Conservation (phyloP, 257 asterid genomes). For the Handroanthus guayacan region DNA sequence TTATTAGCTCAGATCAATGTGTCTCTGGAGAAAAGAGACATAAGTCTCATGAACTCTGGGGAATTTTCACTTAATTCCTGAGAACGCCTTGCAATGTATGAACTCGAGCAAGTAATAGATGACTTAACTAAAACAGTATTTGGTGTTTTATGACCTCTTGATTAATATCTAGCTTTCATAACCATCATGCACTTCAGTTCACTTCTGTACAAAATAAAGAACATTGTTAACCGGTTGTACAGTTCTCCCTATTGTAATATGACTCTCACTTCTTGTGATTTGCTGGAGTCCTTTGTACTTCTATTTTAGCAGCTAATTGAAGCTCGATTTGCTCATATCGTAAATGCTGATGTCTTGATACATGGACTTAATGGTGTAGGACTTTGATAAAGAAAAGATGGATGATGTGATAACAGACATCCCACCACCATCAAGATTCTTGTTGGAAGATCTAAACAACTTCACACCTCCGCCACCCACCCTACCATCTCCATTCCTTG, state of each 20-base stretch:
- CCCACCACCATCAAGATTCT: constrained; percentile 95
- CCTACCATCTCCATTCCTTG: constrained; percentile 79
- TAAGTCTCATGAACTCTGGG: not conserved
- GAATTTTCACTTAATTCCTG: constrained; percentile 2
- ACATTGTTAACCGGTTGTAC: not conserved
- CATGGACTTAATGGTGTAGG: constrained; percentile 44
- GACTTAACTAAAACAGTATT: not conserved
- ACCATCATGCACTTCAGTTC: constrained; percentile 3
- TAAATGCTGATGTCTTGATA: constrained; percentile 30
- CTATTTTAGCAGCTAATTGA: constrained; percentile 25
- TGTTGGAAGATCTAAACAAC: constrained; percentile 88
- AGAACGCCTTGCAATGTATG: not conserved
- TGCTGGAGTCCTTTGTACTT: constrained; percentile 7
- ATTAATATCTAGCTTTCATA: not conserved
- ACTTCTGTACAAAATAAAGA: not conserved
- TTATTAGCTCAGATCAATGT: constrained; percentile 6
- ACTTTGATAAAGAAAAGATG: constrained; percentile 53
- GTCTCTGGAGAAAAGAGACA: not conserved
- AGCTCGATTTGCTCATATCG: not conserved
- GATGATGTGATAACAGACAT: constrained; percentile 89
- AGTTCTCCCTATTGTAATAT: not conserved
- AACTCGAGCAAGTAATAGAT: constrained; percentile 1
- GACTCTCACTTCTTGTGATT: constrained; percentile 3
- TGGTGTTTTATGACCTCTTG: constrained; percentile 4
- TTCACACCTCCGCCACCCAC: constrained; percentile 81